phyloP scores from a whole-genome alignment of 306 rosid genomes.

The Gynostemma pentaphyllum region DNA sequence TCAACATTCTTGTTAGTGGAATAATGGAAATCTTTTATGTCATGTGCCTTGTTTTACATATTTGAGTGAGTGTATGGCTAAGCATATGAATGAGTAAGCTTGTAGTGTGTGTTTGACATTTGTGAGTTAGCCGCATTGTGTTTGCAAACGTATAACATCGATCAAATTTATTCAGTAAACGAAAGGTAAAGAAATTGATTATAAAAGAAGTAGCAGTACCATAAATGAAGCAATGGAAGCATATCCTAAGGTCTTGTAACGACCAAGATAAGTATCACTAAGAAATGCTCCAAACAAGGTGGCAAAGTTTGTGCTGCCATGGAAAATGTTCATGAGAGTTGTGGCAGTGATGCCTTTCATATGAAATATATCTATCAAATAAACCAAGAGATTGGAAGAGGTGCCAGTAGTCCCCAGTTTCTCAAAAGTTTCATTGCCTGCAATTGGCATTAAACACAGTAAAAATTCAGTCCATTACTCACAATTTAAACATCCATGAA shows the following conservation, averaged over 20 bases:
- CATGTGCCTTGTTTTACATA: too few species aligned
- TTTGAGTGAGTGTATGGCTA: too few species aligned
- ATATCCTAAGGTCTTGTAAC: conserved; percentile 55
- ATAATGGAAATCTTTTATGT: too few species aligned
- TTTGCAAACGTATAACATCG: not conserved
- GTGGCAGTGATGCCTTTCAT: conserved; percentile 56
- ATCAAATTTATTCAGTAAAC: not conserved
- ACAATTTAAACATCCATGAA: not conserved
- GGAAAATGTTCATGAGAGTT: conserved; percentile 45
- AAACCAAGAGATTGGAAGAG: conserved; percentile 52
- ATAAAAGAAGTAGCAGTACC: conserved; percentile 26
- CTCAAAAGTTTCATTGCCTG: conserved; percentile 91
- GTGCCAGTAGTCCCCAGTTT: conserved; percentile 73
- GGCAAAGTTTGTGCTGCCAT: conserved; percentile 66
- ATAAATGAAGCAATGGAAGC: conserved; percentile 48
- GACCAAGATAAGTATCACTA: conserved; percentile 66
- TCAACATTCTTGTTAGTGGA: too few species aligned
- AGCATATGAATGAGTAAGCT: not conserved
- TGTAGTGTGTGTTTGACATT: not conserved
- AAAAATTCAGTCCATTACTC: not conserved
- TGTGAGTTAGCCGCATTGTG: not conserved
- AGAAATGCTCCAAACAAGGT: conserved; percentile 70
- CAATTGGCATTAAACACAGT: not conserved
- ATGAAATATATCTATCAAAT: conserved; percentile 67
- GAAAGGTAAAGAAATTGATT: not conserved